These are phyloP conservation scores for Lavandula angustifolia DNA, from an alignment of 257 asterid genomes.

Conservation along the genomic window DNA sequence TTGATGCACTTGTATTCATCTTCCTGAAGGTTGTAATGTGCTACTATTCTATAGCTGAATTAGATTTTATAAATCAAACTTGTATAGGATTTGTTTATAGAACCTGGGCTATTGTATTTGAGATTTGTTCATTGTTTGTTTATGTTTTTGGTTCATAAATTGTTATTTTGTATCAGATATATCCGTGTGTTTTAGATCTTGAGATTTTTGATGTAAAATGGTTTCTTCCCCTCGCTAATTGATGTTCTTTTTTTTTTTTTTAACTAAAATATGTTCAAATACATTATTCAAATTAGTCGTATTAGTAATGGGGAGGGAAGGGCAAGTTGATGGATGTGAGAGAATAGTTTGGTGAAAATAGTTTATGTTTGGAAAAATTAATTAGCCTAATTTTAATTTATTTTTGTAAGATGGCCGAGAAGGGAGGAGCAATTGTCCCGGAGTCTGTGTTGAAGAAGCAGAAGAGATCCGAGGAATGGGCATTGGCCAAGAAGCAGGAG, in stretches of 20 bases:
- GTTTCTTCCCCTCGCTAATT: neutral
- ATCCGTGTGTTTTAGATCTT: neutral
- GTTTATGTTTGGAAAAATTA: neutral
- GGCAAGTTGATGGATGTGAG: neutral
- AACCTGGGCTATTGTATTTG: neutral
- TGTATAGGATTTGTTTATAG: neutral
- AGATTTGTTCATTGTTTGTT: neutral
- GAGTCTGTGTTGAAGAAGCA: conserved; percentile 75
- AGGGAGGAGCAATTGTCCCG: conserved; percentile 43
- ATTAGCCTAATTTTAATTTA: neutral
- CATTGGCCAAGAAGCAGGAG: conserved; percentile 52
- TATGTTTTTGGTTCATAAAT: neutral
- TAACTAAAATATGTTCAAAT: neutral
- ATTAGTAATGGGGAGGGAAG: no score
- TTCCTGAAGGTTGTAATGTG: neutral
- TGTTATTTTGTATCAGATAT: neutral
- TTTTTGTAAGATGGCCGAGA: conserved; percentile 38
- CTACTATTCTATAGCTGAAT: neutral
- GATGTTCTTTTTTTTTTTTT: neutral
- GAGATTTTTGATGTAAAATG: neutral
- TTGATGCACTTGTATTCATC: neutral
- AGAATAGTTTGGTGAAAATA: neutral
- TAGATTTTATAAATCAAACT: neutral
- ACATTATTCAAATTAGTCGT: neutral
- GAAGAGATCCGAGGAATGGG: conserved; percentile 72